Base-by-base conservation (phyloP, 176 grass and related monocot genomes). In the Cymbopogon citratus region DNA sequence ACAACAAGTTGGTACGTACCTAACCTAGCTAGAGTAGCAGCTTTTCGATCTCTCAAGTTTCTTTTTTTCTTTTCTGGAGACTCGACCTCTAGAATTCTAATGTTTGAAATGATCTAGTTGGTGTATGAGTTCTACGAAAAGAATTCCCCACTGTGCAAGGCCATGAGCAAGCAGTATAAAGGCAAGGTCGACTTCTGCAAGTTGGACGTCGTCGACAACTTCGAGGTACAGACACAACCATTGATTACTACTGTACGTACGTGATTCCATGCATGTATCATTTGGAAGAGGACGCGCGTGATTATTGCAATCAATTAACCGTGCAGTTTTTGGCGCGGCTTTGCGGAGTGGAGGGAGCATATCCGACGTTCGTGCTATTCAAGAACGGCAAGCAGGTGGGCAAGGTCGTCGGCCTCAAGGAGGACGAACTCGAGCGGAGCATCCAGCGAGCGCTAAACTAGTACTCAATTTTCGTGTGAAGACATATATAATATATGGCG, bases 321-420 rank as follows among this genome's bases (percentile, higher is more conserved):
- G 7, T 72, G 40, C 69, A 72, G 69, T 48, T 46, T 72, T 72
- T 72, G 40, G 69, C 69, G 69, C 40, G 69, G 69, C 40, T 72
- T 44, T 72, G 69, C 69, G 41, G 69, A 46, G 69, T 72, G 69
- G 69, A 72, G 41, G 69, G 69, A 72, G 69, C 69, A 12, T 72
- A 72, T 46, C 69, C 69, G 41, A 72, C 69, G 69, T 72, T 72
- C 69, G 40, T 18, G 69, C 23, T 72, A 26, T 72, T 72, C 69
- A 72, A 72, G 69, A 72, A 48, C 12, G 5, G 69, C 69, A 48
- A 4, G 40, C 69, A 46, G 41, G 69, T 28, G 62, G 46, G 38
- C 63, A 33, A 33, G 59, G 26, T 65, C 63, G 41, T 44, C 43
- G 63, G 27, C 77, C 7, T 66, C 56, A 28, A 63, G 63, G 76